Evolutionary conservation across 805 yeast genomes (phyloP).

Genomic region (Schwanniomyces vanrijiae): DNA sequence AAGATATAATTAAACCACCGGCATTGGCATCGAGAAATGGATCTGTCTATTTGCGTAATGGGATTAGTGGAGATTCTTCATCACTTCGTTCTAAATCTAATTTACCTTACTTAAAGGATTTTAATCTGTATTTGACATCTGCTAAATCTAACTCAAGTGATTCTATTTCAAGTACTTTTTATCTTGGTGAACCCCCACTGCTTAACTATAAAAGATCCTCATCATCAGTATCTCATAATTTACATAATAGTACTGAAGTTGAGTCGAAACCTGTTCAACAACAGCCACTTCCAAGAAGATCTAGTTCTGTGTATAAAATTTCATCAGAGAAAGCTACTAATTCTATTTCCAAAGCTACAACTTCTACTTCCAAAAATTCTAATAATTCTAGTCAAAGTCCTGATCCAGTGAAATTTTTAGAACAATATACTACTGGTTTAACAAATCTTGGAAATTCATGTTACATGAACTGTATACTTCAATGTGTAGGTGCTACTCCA

Average conservation of each 20-base stretch:
- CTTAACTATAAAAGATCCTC: not conserved
- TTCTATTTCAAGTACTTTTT: conserved; percentile 18
- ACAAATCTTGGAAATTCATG: conserved; percentile 87
- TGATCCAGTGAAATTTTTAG: conserved; percentile 15
- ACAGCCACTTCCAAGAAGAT: conserved; percentile 1
- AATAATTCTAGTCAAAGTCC: not conserved
- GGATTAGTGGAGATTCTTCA: not conserved
- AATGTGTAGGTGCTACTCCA: conserved; percentile 76
- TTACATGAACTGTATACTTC: conserved; percentile 89
- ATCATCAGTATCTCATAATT: not conserved
- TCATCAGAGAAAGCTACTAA: not conserved
- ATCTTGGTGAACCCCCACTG: not conserved
- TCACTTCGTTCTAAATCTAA: not conserved
- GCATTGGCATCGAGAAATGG: conserved; percentile 17
- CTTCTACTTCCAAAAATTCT: too few species aligned
- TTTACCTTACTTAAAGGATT: conserved; percentile 29
- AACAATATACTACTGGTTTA: conserved; percentile 64
- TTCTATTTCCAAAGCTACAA: too few species aligned
- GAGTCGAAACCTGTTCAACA: conserved; percentile 5
- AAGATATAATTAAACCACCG: conserved; percentile 14
- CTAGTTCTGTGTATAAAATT: not conserved
- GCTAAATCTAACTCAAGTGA: conserved; percentile 19
- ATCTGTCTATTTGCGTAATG: not conserved
- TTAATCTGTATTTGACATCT: conserved; percentile 29
- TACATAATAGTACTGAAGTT: not conserved